These are phyloP conservation scores for Iris macrosiphon DNA, from an alignment of 106 monocot genomes.

Conservation along the genomic window DNA sequence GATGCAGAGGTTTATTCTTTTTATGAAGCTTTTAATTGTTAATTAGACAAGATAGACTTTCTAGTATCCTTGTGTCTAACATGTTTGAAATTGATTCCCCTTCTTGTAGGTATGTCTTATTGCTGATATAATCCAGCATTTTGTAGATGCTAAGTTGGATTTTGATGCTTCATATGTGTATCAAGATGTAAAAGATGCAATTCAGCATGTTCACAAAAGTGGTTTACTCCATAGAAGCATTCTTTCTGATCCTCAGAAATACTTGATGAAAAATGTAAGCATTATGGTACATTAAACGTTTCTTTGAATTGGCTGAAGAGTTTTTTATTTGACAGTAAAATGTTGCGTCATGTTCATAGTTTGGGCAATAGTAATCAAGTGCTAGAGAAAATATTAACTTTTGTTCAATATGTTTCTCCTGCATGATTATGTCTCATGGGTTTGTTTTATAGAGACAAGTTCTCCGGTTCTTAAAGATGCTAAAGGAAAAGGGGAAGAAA, in stretches of 20 bases:
- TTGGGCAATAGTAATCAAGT: too few relatives aligned
- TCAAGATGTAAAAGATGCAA: slow-evolving; percentile 80
- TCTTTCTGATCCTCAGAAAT: slow-evolving; percentile 71
- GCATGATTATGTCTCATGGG: background rate
- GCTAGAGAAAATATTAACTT: too few relatives aligned
- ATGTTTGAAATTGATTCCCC: slow-evolving; percentile 5
- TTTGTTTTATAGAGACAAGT: slow-evolving; percentile 29
- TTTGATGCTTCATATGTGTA: slow-evolving; percentile 88
- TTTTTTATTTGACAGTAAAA: too few relatives aligned
- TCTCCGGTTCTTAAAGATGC: background rate
- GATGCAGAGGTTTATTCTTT: background rate
- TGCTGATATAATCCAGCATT: slow-evolving; percentile 84
- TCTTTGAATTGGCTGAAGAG: background rate
- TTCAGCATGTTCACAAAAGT: slow-evolving; percentile 74
- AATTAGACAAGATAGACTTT: background rate
- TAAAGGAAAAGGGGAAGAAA: background rate
- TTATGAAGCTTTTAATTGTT: background rate
- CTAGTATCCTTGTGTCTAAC: background rate
- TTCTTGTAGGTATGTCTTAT: slow-evolving; percentile 73
- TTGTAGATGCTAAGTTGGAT: slow-evolving; percentile 74
- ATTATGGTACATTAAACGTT: background rate
- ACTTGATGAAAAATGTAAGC: slow-evolving; percentile 78
- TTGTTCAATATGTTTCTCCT: too few relatives aligned
- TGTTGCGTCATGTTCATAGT: background rate
- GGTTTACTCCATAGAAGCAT: slow-evolving; percentile 59